These are phyloP conservation scores for Cerioporus squamosus DNA, from an alignment of 1,284 basidiomycete species.

Conservation along the genomic window DNA sequence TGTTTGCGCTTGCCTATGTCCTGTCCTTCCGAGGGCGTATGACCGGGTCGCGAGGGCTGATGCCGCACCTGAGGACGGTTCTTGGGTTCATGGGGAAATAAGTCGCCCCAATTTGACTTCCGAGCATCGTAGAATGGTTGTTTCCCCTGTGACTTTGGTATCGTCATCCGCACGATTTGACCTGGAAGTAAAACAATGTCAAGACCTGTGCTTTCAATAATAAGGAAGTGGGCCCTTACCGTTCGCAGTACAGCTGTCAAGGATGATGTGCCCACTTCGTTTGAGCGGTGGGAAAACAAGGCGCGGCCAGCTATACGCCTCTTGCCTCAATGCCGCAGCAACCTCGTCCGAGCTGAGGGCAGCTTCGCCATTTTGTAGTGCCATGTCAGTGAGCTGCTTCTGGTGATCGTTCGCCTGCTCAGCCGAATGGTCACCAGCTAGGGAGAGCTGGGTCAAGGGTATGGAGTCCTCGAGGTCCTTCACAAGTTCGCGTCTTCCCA, in stretches of 20 bases:
- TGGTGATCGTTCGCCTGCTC: neutral
- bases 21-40: conserved; percentile 38
- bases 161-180: conserved; percentile 88
- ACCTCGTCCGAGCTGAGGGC: conserved; percentile 30
- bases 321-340: conserved; percentile 55
- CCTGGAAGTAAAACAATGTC: conserved; percentile 49
- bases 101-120: conserved; percentile 92
- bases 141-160: conserved; percentile 92
- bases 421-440: conserved; percentile 43
- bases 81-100: conserved; percentile 89
- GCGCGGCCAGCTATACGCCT: conserved; percentile 88
- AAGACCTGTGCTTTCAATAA: neutral
- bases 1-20: conserved; percentile 59
- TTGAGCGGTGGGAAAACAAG: conserved; percentile 91
- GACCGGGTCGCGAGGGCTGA: conserved; percentile 40
- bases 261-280: conserved; percentile 89
- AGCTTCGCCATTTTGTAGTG: neutral
- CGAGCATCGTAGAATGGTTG: conserved; percentile 95
- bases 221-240: conserved; percentile 49
- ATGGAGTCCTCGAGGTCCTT: conserved; percentile 40
- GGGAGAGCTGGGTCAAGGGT: conserved; percentile 45
- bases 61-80: conserved; percentile 70
- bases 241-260: conserved; percentile 87
- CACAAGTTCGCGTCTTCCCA: conserved; percentile 47
- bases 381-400: neutral